A percentile compares a stretch with the other conserved stretches of the same genome.
Conservation (phyloP, 1,139 yeast species). For the Debaryomyces nepalensis region DNA sequence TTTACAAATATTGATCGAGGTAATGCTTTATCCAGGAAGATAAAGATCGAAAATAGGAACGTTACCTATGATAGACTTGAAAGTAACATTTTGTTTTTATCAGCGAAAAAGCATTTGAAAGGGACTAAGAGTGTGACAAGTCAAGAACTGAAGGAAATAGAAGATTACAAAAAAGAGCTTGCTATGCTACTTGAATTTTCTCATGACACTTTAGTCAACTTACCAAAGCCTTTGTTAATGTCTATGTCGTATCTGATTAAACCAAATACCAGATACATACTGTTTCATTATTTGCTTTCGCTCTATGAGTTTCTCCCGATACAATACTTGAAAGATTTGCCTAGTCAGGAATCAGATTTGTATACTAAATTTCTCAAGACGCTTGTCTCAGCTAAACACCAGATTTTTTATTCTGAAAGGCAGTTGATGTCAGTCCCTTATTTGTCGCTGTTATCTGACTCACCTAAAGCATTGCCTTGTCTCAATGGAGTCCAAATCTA, state of each 20-base stretch:
- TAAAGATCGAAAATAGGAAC: slow-evolving; percentile 1
- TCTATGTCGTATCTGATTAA: slow-evolving; percentile 5
- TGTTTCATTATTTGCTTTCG: slow-evolving; percentile 11
- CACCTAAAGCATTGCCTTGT: slow-evolving; percentile 21
- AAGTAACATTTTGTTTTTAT: slow-evolving; percentile 1
- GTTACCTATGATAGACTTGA: neutral
- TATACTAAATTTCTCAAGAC: neutral
- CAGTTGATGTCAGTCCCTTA: slow-evolving; percentile 17
- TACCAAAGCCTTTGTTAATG: neutral
- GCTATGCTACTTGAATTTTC: neutral
- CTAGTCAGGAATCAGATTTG: neutral
- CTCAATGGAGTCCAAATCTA: slow-evolving; percentile 11
- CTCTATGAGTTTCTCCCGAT: slow-evolving; percentile 3
- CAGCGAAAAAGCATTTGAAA: neutral
- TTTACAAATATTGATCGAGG: neutral
- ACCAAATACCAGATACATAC: slow-evolving; percentile 6
- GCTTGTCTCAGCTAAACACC: slow-evolving; percentile 11
- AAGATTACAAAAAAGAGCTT: neutral
- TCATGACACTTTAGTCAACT: neutral
- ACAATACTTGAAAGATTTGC: neutral
- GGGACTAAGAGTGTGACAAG: too few relatives aligned
- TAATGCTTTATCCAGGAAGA: neutral
- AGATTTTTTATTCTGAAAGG: slow-evolving; percentile 13
- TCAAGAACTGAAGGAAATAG: too few relatives aligned
- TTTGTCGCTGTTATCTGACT: slow-evolving; percentile 6